A percentile compares a stretch with the other conserved stretches of the same genome.
These are phyloP conservation scores for Eleusine coracana DNA, from an alignment of 176 grass and related monocot genomes.

Conservation along the genomic window DNA sequence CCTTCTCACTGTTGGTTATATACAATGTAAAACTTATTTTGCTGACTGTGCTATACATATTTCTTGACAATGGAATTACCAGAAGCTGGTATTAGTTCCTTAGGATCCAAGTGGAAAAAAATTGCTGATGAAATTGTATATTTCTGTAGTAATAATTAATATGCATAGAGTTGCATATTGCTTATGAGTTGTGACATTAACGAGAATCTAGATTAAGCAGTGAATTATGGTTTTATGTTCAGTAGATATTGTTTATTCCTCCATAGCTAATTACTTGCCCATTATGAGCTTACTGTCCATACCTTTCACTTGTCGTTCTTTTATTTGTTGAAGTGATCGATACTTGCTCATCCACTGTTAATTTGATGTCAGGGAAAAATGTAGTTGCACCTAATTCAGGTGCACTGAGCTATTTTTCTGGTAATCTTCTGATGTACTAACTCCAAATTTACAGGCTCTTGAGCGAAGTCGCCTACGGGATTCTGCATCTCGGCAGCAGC, in stretches of 20 bases:
- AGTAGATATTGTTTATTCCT: not conserved
- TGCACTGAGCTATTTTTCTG: not conserved
- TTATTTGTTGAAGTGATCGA: no score
- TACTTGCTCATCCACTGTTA: not conserved
- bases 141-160: not conserved
- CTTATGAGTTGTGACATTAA: not conserved
- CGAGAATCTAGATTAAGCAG: not conserved
- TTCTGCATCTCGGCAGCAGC: slow-evolving; percentile 50
- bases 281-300: not conserved
- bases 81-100: not conserved
- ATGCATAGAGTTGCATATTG: not conserved
- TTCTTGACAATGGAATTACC: not conserved
- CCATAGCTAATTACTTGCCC: not conserved
- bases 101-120: not conserved
- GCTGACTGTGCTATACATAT: not conserved
- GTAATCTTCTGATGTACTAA: not conserved
- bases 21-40: not conserved
- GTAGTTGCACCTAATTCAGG: not conserved
- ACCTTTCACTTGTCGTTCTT: not conserved
- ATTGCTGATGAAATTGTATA: not conserved
- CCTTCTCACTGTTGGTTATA: not conserved
- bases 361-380: not conserved
- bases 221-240: not conserved
- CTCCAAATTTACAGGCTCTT: slow-evolving; percentile 45
- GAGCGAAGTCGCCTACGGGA: slow-evolving; percentile 44